These are phyloP conservation scores for Tolypocladium ophioglossoides DNA, from an alignment of 2,329 filamentous ascomycete genomes.

Conservation along the genomic window DNA sequence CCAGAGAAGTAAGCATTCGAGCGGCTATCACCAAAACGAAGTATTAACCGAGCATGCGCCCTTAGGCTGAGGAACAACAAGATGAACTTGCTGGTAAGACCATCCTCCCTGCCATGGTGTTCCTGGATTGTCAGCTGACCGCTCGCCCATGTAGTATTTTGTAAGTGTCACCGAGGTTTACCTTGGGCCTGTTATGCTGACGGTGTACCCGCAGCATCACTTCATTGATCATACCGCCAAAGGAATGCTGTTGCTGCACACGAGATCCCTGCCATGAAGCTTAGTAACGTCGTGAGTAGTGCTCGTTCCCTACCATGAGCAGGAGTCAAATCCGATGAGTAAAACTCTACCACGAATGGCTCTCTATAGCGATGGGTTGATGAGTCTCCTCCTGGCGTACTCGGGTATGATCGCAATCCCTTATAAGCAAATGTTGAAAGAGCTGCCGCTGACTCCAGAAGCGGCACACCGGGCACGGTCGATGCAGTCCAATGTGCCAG, in stretches of 20 bases:
- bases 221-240: conserved; percentile 73
- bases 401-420: conserved; percentile 32
- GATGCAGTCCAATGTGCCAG: conserved; percentile 62
- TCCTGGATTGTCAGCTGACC: conserved; percentile 9
- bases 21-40: not conserved
- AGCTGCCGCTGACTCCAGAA: not conserved
- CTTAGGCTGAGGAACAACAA: conserved; percentile 43
- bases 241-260: conserved; percentile 32
- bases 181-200: not conserved
- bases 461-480: conserved; percentile 74
- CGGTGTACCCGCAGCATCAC: conserved; percentile 30
- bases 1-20: conserved; percentile 26
- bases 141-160: conserved; percentile 29
- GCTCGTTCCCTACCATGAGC: conserved; percentile 39
- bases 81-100: conserved; percentile 60
- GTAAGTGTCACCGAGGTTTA: conserved; percentile 17
- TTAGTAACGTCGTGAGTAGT: conserved; percentile 28
- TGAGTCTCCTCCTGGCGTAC: conserved; percentile 70
- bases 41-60: not conserved
- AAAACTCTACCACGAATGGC: conserved; percentile 49
- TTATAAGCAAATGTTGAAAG: not conserved
- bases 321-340: conserved; percentile 41
- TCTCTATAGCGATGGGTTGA: conserved; percentile 56
- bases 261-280: conserved; percentile 7
- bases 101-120: not conserved